Base-by-base conservation (phyloP, 2,329 filamentous ascomycete genomes). In the Sarocladiaceae sp. region DNA sequence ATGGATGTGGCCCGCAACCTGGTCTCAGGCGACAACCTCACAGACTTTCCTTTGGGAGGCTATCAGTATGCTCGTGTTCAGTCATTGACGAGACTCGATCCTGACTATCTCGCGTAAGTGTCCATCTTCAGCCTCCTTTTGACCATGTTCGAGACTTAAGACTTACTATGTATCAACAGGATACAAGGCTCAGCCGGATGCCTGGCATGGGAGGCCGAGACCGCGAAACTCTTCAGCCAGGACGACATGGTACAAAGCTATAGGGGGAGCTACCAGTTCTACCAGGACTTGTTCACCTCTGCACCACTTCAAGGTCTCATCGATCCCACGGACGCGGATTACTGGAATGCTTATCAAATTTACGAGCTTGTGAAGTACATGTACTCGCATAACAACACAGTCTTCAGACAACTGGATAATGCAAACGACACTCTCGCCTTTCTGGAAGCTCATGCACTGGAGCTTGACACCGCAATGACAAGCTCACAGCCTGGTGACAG, bases 31-130 rank as follows among this genome's bases (percentile, higher is more conserved):
- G 57, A 82, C 11, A 80, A 77, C 4, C 66, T 71, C 2, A 71
- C 87, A 5, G 71, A 83, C 23, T 80, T 82, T 36, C 91, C 91
- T 0, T 68, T 96, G 60, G 71, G 80, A 51, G 90, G 90, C 10
- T 96, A 92, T 63, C 91, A 96, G 64, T 83, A 95, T 58, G 86
- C 93, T 17, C 81, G 81, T 1, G 71, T 96, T 33, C 71, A 77
- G 40, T 77, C 79, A 0, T 65, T 84, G 7, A 70, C 75, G 1
- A 66, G 55, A 1, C 58, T 66, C 5, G 77, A 82, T 53, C 70
- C 66, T 11, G 66, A 69, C 17, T 76, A 71, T 12, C 65, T 75
- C 33, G 72, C 66, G 79, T 80, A 64, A 58, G 73, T 63, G 3
- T 31, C n/a, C 11, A 1, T 7, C 35, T 36, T 11, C 12, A 7